phyloP scores from a whole-genome alignment of 23 red algal species.

The Gracilariopsis chorda region DNA sequence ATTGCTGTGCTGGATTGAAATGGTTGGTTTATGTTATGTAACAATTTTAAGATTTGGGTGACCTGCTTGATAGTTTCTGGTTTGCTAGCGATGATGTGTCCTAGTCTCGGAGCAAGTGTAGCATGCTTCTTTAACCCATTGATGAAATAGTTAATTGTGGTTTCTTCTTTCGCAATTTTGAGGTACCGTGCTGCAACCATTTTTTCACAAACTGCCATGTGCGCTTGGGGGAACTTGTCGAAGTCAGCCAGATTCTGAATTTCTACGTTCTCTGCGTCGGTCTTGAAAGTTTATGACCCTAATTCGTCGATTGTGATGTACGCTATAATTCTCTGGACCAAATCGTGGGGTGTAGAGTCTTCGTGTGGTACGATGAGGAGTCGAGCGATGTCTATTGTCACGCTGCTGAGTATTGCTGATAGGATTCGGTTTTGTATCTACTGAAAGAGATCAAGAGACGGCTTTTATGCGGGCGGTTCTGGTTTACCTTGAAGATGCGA shows the following conservation, averaged over 20 bases:
- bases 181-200: neutral
- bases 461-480: neutral
- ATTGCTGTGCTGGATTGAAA: no score
- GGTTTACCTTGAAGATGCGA: neutral
- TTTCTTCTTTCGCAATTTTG: neutral
- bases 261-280: neutral
- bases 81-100: neutral
- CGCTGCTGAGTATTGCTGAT: neutral
- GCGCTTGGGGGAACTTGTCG: neutral
- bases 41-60: no score
- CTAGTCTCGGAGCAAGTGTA: neutral
- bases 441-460: neutral
- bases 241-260: neutral
- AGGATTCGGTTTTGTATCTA: neutral
- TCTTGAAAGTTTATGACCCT: neutral
- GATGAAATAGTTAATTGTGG: neutral
- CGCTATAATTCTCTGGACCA: neutral
- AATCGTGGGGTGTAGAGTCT: no score
- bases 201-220: neutral
- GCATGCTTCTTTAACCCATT: neutral
- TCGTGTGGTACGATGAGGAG: no score
- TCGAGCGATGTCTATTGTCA: neutral
- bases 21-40: no score
- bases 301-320: neutral
- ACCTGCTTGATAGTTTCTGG: neutral